Conservation (phyloP, 768 basidiomycete species). For the Boletus edulis region DNA sequence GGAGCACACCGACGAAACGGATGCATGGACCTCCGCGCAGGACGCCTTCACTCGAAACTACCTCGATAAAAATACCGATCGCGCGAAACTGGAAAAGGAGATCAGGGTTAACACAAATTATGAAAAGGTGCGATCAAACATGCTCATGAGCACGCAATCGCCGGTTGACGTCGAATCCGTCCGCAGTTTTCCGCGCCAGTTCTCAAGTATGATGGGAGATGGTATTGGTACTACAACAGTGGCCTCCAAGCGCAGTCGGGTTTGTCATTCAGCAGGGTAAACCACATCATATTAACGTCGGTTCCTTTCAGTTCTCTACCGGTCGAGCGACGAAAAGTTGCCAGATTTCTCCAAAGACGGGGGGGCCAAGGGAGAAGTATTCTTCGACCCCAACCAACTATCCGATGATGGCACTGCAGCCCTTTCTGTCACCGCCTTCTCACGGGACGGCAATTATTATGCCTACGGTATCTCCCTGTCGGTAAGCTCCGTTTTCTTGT, state of each 20-base stretch:
- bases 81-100: slow-evolving; percentile 53
- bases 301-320: slow-evolving; percentile 49
- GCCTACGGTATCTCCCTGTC: slow-evolving; percentile 77
- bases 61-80: slow-evolving; percentile 62
- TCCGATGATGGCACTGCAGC: slow-evolving; percentile 72
- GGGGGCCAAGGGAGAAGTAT: slow-evolving; percentile 59
- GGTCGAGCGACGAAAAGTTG: slow-evolving; percentile 50
- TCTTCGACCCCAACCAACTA: slow-evolving; percentile 79
- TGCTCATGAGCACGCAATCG: not conserved
- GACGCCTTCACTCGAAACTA: slow-evolving; percentile 55
- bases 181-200: slow-evolving; percentile 61
- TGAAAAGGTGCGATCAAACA: slow-evolving; percentile 37
- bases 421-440: slow-evolving; percentile 58
- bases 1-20: slow-evolving; percentile 57
- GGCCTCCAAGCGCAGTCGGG: slow-evolving; percentile 69
- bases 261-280: slow-evolving; percentile 9
- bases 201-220: slow-evolving; percentile 62
- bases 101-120: slow-evolving; percentile 57
- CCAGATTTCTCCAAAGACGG: slow-evolving; percentile 51
- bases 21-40: slow-evolving; percentile 62
- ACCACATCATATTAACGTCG: not conserved
- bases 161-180: slow-evolving; percentile 2
- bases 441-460: slow-evolving; percentile 63
- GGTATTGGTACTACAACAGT: slow-evolving; percentile 82
- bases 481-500: slow-evolving; percentile 36